Evolutionary conservation across 164 flowering plant genomes (phyloP), one percentile per base, ranked within the genome.

Genomic region (Vitis amurensis): DNA sequence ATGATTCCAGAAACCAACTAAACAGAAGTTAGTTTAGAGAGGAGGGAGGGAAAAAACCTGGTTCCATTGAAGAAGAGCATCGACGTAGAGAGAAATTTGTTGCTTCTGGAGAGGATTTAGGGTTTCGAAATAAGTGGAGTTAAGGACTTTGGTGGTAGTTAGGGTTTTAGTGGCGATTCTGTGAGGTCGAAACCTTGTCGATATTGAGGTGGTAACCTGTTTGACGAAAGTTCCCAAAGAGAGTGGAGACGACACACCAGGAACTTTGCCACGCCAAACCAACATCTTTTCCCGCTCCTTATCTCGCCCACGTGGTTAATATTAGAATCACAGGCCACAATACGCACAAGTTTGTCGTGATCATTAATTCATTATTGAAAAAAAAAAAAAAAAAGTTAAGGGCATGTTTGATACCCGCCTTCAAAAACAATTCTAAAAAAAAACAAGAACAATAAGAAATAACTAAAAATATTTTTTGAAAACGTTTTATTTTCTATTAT

Each of bases 21-120:
- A 8, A 13, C 10, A 51, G 8, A 61, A 50, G 6, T 2, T 23
- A 23, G 69, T 71, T 37, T 19, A 63, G 59, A 56, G 63, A 55
- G 63, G 53, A 59, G 29, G 68, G 64, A 63, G 63, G 66, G 52
- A 63, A 66, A 19, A 7, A 15, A 88, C 97, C 88, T 86, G 89
- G 81, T 92, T 92, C 97, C 97, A 92, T 59, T 86, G 68, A 56
- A 87, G 89, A 66, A 92, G 92, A 64, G 92, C 65, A 30, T 88
- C 87, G 9, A 91, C 87, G 66, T 85, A 91, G 69, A 84, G 85
- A 68, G 80, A 75, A 55, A 94, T 72, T 71, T 90, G 97, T 13
- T 82, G 82, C 57, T 87, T 81, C 60, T 94, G 94, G 55, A 60
- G 78, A 49, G 83, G 65, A 70, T 19, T 79, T 44, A 93, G 81